Evolutionary conservation across 768 basidiomycete genomes (phyloP).

Genomic region (Mycena sanguinolenta): DNA sequence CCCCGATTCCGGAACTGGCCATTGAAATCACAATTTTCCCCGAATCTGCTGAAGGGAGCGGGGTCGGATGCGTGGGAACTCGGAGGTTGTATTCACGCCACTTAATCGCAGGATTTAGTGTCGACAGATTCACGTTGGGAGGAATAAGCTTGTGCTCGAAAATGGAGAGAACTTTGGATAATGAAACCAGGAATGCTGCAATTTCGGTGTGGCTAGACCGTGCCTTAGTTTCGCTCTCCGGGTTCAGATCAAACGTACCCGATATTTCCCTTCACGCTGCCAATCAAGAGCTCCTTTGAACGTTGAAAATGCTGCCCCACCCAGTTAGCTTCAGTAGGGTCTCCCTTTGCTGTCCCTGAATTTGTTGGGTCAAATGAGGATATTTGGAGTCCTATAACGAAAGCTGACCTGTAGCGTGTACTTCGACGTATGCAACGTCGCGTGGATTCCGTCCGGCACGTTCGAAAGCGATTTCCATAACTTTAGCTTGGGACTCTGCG

Average conservation of each 20-base stretch:
- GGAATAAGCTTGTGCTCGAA: slow-evolving; percentile 52
- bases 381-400: too few relatives aligned
- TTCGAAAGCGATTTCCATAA: slow-evolving; percentile 53
- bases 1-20: slow-evolving; percentile 60
- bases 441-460: slow-evolving; percentile 46
- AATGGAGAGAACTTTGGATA: slow-evolving; percentile 58
- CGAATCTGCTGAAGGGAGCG: slow-evolving; percentile 40
- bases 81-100: slow-evolving; percentile 55
- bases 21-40: slow-evolving; percentile 53
- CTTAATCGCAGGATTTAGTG: slow-evolving; percentile 52
- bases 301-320: slow-evolving; percentile 55
- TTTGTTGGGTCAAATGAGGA: neutral
- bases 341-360: slow-evolving; percentile 56
- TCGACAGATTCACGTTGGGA: slow-evolving; percentile 54
- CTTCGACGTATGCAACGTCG: slow-evolving; percentile 62
- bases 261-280: slow-evolving; percentile 63
- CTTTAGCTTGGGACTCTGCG: slow-evolving; percentile 52
- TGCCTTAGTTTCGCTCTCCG: neutral
- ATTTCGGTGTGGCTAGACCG: slow-evolving; percentile 53
- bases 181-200: slow-evolving; percentile 58
- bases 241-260: slow-evolving; percentile 46
- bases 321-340: slow-evolving; percentile 66
- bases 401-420: slow-evolving; percentile 60
- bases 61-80: slow-evolving; percentile 47
- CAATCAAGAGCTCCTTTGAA: slow-evolving; percentile 51